phyloP scores from a whole-genome alignment of 2,329 filamentous ascomycete species.

The Neopestalotiopsis clavispora region DNA sequence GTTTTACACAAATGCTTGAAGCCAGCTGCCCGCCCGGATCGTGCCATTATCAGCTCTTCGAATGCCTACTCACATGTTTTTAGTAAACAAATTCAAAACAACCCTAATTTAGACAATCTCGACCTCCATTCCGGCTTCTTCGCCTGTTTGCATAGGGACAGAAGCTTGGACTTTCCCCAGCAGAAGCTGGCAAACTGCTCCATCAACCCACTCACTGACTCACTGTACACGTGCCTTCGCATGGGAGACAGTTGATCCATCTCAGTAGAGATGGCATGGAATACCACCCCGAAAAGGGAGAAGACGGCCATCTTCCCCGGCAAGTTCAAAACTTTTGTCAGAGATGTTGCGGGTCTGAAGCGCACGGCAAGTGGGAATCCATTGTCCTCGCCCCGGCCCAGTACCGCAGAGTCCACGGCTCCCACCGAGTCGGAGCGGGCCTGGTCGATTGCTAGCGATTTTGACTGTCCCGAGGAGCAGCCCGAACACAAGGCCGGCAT shows the following conservation, averaged over 20 bases:
- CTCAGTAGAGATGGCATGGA: conserved; percentile 22
- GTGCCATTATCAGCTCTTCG: background rate
- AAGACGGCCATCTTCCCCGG: conserved; percentile 26
- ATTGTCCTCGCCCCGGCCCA: background rate
- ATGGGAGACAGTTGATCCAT: background rate
- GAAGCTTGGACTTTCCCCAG: conserved; percentile 3
- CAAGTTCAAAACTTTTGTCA: conserved; percentile 32
- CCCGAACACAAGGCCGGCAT: conserved; percentile 32
- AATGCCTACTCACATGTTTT: conserved; percentile 1
- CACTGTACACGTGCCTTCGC: background rate
- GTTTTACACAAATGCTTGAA: conserved; percentile 2
- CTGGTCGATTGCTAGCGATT: conserved; percentile 11
- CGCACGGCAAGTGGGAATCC: conserved; percentile 21
- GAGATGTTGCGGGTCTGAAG: conserved; percentile 31
- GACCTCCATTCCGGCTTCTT: background rate
- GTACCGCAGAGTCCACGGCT: background rate
- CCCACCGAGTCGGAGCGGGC: background rate
- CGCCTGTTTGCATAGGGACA: background rate
- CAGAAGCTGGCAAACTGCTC: background rate
- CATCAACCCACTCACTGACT: background rate
- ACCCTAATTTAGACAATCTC: background rate
- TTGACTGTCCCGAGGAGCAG: conserved; percentile 8
- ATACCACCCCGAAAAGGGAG: conserved; percentile 19
- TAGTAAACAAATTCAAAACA: conserved; percentile 6
- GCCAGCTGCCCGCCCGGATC: background rate